These are phyloP conservation scores for Astrocystis sublimbata DNA, from an alignment of 495 filamentous ascomycete genomes.

Conservation along the genomic window DNA sequence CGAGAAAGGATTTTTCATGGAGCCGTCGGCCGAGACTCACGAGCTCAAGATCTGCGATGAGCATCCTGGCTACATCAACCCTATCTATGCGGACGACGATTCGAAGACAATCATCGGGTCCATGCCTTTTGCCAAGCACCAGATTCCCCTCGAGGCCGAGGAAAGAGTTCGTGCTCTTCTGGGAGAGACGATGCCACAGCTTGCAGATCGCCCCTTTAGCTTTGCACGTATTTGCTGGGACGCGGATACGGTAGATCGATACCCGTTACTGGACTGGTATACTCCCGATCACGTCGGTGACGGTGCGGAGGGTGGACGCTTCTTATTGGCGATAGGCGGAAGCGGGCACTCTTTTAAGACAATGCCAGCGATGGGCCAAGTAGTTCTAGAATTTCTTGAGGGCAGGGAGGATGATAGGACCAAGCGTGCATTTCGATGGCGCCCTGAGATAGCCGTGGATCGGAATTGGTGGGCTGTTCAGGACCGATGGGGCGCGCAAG, in stretches of 20 bases:
- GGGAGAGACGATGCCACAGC: slow-evolving; percentile 52
- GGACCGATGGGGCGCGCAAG: slow-evolving; percentile 46
- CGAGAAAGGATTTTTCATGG: slow-evolving; percentile 58
- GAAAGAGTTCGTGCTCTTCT: slow-evolving; percentile 45
- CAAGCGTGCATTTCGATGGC: slow-evolving; percentile 49
- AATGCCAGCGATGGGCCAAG: slow-evolving; percentile 51
- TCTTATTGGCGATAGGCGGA: slow-evolving; percentile 52
- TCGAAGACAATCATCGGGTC: slow-evolving; percentile 31
- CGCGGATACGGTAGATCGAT: slow-evolving; percentile 53
- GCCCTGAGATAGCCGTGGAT: slow-evolving; percentile 48
- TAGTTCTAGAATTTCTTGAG: slow-evolving; percentile 50
- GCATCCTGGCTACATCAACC: slow-evolving; percentile 58
- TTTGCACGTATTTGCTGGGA: slow-evolving; percentile 58
- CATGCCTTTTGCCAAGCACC: slow-evolving; percentile 48
- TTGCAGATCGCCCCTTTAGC: slow-evolving; percentile 46
- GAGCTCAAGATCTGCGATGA: slow-evolving; percentile 60
- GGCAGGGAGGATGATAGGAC: slow-evolving; percentile 41
- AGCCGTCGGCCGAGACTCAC: slow-evolving; percentile 51
- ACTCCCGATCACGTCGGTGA: slow-evolving; percentile 3
- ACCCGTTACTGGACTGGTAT: slow-evolving; percentile 48
- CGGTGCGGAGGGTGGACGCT: slow-evolving; percentile 41
- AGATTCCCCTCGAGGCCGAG: slow-evolving; percentile 52
- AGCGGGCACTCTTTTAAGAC: slow-evolving; percentile 56
- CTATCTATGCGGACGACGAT: slow-evolving; percentile 13
- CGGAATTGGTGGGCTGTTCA: slow-evolving; percentile 54